These are phyloP conservation scores for Jatropha podagrica DNA, from an alignment of 441 rosid species.

Conservation along the genomic window DNA sequence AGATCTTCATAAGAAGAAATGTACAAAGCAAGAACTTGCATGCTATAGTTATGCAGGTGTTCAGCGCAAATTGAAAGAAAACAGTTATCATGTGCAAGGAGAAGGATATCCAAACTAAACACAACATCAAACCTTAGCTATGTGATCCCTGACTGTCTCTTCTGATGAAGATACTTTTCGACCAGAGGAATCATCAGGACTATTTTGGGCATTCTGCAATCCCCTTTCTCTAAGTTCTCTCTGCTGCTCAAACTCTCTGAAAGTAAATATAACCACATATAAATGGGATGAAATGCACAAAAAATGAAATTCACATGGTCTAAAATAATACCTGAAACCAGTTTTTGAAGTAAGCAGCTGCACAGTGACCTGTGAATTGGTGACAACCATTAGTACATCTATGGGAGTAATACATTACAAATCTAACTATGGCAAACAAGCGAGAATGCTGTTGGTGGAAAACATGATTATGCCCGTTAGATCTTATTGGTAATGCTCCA, in stretches of 20 bases:
- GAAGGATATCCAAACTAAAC: slow-evolving; percentile 18
- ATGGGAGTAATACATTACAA: slow-evolving; percentile 10
- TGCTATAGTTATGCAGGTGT: not conserved
- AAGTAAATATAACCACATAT: slow-evolving; percentile 26
- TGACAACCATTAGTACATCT: slow-evolving; percentile 11
- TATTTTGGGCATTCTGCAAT: slow-evolving; percentile 61
- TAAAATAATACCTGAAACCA: slow-evolving; percentile 70
- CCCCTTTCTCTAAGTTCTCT: slow-evolving; percentile 94
- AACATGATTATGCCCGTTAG: not conserved
- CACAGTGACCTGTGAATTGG: slow-evolving; percentile 68
- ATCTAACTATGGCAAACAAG: slow-evolving; percentile 14
- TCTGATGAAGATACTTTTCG: slow-evolving; percentile 58
- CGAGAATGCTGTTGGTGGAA: not conserved
- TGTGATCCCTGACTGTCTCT: slow-evolving; percentile 47
- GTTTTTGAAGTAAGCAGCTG: slow-evolving; percentile 99
- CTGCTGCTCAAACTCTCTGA: slow-evolving; percentile 98
- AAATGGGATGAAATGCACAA: slow-evolving; percentile 18
- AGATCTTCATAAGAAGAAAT: too few relatives aligned
- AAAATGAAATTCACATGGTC: slow-evolving; percentile 21
- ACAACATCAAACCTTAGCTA: slow-evolving; percentile 57
- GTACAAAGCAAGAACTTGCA: not conserved
- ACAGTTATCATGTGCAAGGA: not conserved
- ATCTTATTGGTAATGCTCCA: slow-evolving; percentile 9
- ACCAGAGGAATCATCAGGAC: slow-evolving; percentile 60
- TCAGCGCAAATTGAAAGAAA: not conserved